Evolutionary conservation across 768 basidiomycete species (phyloP).

Genomic region (Lentinus brumalis): DNA sequence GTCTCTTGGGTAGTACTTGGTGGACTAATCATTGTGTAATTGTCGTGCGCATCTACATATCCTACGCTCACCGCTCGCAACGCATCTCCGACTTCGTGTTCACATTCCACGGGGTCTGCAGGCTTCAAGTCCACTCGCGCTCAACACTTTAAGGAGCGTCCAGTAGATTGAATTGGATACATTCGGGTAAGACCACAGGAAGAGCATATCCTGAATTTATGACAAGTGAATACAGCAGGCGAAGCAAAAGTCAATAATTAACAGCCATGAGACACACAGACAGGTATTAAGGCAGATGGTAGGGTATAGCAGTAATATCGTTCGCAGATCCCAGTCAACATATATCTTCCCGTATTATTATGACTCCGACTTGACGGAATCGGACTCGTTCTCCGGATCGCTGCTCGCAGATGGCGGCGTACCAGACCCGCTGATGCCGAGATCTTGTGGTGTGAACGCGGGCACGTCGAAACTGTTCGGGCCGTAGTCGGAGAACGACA

Average conservation of each 20-base stretch:
- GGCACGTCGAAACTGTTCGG: conserved; percentile 67
- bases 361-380: conserved; percentile 69
- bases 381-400: conserved; percentile 65
- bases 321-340: conserved; percentile 12
- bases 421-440: conserved; percentile 55
- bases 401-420: conserved; percentile 40
- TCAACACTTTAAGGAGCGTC: conserved; percentile 11
- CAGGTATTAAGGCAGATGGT: conserved; percentile 21
- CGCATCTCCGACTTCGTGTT: background rate
- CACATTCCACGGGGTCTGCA: background rate
- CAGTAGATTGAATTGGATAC: conserved; percentile 22
- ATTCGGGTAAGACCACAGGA: conserved; percentile 22
- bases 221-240: conserved; percentile 28
- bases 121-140: background rate
- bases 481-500: conserved; percentile 74
- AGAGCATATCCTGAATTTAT: conserved; percentile 12
- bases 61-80: conserved; percentile 15
- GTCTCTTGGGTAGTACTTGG: conserved; percentile 9
- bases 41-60: conserved; percentile 18
- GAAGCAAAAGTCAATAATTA: conserved; percentile 31
- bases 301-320: conserved; percentile 14
- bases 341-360: conserved; percentile 17
- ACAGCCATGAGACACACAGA: conserved; percentile 26
- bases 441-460: conserved; percentile 66
- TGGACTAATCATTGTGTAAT: conserved; percentile 24